Conservation (phyloP, 208 protist species). For the Wallacemonas sp. region DNA sequence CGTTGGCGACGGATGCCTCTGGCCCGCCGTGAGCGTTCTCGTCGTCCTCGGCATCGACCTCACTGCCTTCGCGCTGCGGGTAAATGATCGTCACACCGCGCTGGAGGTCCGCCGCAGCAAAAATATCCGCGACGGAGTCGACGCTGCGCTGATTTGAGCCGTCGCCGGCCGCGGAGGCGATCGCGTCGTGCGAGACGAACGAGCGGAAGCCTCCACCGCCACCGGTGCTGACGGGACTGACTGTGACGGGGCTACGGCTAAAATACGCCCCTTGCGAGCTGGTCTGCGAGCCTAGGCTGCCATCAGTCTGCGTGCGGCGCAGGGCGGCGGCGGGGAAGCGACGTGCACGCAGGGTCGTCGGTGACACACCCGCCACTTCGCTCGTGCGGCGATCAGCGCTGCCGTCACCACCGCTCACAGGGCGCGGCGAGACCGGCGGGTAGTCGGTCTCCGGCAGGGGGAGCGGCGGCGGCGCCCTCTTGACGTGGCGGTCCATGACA, state of each 20-base stretch:
- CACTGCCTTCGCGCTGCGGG: constrained; percentile 18
- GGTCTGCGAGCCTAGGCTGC: not conserved
- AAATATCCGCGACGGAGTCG: not conserved
- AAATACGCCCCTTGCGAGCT: not conserved
- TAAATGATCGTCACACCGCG: constrained; percentile 45
- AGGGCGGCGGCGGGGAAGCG: constrained; percentile 15
- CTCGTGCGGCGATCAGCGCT: too few species aligned
- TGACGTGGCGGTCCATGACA: constrained; percentile 1
- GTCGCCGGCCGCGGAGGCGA: not conserved
- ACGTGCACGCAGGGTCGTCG: constrained; percentile 27
- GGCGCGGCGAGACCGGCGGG: not conserved
- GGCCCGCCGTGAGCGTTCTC: constrained; percentile 11
- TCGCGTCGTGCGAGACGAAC: not conserved
- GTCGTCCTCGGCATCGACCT: constrained; percentile 7
- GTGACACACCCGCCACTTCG: not conserved
- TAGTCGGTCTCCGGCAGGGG: constrained; percentile 5
- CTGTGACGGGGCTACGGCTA: not conserved
- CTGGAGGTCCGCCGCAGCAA: constrained; percentile 3
- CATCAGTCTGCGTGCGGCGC: not conserved
- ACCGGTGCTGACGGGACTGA: not conserved
- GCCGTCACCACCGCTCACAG: too few species aligned
- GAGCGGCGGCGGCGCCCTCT: constrained; percentile 9
- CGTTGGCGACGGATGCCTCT: constrained; percentile 4
- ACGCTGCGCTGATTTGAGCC: not conserved
- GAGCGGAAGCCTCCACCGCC: not conserved